Conservation (phyloP, 1,139 yeast genomes). For the Sugiyamaella grinbergsii region DNA sequence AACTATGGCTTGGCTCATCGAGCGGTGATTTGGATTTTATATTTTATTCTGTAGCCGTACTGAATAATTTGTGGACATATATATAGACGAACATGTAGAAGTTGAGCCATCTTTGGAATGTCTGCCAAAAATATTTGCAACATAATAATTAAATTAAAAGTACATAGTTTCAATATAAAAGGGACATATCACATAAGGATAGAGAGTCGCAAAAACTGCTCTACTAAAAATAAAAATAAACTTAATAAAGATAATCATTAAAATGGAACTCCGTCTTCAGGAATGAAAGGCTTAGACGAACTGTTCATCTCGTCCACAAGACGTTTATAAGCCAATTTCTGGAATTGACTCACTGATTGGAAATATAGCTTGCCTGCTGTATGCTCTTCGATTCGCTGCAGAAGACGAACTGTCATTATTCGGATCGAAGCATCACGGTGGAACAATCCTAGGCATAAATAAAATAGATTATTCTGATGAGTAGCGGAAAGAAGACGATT, state of each 20-base stretch:
- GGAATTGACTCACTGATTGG: conserved; percentile 36
- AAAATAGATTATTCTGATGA: conserved; percentile 34
- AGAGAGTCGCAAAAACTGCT: neutral
- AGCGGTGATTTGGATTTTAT: neutral
- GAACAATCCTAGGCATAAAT: conserved; percentile 42
- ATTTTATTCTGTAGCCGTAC: neutral
- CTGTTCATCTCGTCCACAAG: conserved; percentile 25
- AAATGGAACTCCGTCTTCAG: conserved; percentile 17
- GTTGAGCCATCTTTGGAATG: too few relatives aligned
- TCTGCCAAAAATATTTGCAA: too few relatives aligned
- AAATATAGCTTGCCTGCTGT: conserved; percentile 40
- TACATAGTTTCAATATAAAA: neutral
- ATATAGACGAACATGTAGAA: too few relatives aligned
- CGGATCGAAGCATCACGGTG: conserved; percentile 40
- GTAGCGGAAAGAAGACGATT: conserved; percentile 39
- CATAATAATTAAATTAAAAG: too few relatives aligned
- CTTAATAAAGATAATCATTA: neutral
- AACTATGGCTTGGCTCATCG: neutral
- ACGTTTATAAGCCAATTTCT: conserved; percentile 37
- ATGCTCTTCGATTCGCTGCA: conserved; percentile 40
- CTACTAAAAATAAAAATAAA: neutral
- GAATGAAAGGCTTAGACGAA: conserved; percentile 9
- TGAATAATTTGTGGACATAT: too few relatives aligned
- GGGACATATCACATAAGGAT: neutral
- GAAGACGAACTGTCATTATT: conserved; percentile 35